Conservation (phyloP, 2,329 filamentous ascomycete species). For the Sporothrix brasiliensis region DNA sequence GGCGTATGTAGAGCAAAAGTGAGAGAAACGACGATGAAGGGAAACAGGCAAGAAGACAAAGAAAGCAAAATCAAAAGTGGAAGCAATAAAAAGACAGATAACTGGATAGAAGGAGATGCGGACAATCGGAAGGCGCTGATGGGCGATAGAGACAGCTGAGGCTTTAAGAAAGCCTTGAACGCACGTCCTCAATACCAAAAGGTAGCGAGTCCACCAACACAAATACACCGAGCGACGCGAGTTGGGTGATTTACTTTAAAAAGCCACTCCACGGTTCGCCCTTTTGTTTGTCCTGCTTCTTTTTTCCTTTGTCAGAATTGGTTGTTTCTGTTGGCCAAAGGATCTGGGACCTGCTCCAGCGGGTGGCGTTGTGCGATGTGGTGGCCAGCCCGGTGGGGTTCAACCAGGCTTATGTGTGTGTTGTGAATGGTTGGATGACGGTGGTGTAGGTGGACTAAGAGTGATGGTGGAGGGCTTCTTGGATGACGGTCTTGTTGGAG, state of each 20-base stretch:
- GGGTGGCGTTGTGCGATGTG: conserved; percentile 24
- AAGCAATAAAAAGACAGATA: neutral
- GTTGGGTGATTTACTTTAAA: conserved; percentile 4
- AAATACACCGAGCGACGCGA: conserved; percentile 1
- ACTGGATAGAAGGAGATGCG: neutral
- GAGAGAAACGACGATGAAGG: neutral
- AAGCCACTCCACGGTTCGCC: neutral
- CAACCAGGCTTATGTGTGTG: conserved; percentile 11
- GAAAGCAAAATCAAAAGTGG: neutral
- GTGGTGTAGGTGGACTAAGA: neutral
- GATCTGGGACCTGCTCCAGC: neutral
- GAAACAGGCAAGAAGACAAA: neutral
- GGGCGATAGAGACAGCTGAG: neutral
- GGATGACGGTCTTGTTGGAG: conserved; percentile 15
- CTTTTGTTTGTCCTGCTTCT: neutral
- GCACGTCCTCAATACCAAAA: neutral
- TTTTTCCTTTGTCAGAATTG: neutral
- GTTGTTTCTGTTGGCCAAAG: neutral
- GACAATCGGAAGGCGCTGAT: neutral
- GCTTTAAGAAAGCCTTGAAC: neutral
- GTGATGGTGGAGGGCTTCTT: neutral
- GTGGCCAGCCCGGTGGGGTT: conserved; percentile 22
- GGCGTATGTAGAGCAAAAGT: neutral
- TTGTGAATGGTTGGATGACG: neutral
- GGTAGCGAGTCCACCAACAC: neutral